Base-by-base conservation (phyloP, 805 yeast species). In the Hyphopichia homilentoma region DNA sequence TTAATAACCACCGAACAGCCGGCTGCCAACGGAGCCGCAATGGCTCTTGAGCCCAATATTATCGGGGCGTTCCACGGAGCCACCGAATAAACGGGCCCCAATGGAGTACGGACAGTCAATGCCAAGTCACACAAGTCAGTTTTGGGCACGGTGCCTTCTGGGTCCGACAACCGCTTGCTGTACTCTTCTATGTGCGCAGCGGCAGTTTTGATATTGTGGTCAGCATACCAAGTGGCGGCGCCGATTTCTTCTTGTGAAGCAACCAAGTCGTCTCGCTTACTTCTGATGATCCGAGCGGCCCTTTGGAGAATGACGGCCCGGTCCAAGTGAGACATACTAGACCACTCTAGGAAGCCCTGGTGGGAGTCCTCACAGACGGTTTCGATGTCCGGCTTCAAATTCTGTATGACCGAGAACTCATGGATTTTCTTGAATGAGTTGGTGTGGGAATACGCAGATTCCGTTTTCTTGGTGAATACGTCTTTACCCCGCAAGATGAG, bases 61-160 rank as follows among this genome's bases (percentile, higher is more conserved):
- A 61, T 61, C 2, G 77, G 74, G 1, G 73, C 75, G 47, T 70
- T 70, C 76, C 75, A 70, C 1, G 77, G 67, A 2, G 73, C 54
- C 2, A 70, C 61, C 12, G 73, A 56, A 21, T 70, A 43, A 1
- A 70, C 69, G 0, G 73, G 69, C 1, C 77, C 76, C 11, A 68
- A 34, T 1, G 77, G 75, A 25, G 58, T 54, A 25, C 49, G 55
- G 11, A 58, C 25, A 2, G 58, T 54, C 33, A 66, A 23, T 1
- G 64, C 55, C 24, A 57, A 39, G 12, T 45, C 54, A 4, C 42
- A 22, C 7, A 16, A 14, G 8, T 12, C 23, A 4, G 51, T 24
- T 19, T 42, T 35, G 11, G 45, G 38, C 1, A 46, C 30, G 11
- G 29, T 27, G 0, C 61, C 61, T 7, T 35, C 38, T 4, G 57